phyloP scores from a whole-genome alignment of 768 basidiomycete species.

The Phaeolepiota aurea region DNA sequence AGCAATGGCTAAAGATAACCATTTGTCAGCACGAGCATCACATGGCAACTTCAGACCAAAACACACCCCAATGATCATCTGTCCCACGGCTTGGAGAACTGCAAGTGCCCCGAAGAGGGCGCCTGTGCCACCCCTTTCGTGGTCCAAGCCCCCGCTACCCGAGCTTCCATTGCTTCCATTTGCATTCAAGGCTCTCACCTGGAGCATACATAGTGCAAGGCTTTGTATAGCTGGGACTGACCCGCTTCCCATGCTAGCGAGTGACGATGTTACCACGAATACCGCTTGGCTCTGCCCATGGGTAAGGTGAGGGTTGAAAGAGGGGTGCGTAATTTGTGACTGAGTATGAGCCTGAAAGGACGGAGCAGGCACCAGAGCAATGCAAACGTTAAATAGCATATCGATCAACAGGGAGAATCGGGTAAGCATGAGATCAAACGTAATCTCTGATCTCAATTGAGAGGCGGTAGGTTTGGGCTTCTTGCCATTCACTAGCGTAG shows the following conservation, averaged over 20 bases:
- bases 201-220: conserved; percentile 58
- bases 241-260: conserved; percentile 61
- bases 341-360: conserved; percentile 18
- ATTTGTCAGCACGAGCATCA: neutral
- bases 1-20: conserved; percentile 43
- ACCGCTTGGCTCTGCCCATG: conserved; percentile 27
- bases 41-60: neutral
- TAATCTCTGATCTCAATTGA: conserved; percentile 54
- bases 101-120: conserved; percentile 67
- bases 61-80: conserved; percentile 52
- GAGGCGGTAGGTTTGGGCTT: conserved; percentile 41
- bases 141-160: conserved; percentile 9
- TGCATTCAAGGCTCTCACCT: conserved; percentile 29
- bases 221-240: conserved; percentile 63
- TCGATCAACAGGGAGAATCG: conserved; percentile 60
- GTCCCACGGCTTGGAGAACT: conserved; percentile 59
- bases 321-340: neutral
- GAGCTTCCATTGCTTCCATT: conserved; percentile 10
- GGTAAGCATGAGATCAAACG: conserved; percentile 60
- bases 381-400: conserved; percentile 51
- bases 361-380: conserved; percentile 45
- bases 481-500: conserved; percentile 11
- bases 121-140: conserved; percentile 30
- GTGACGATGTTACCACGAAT: conserved; percentile 53
- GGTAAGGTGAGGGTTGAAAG: neutral